Evolutionary conservation across 2,329 filamentous ascomycete species (phyloP).

Genomic region (Thielaviopsis ethacetica): DNA sequence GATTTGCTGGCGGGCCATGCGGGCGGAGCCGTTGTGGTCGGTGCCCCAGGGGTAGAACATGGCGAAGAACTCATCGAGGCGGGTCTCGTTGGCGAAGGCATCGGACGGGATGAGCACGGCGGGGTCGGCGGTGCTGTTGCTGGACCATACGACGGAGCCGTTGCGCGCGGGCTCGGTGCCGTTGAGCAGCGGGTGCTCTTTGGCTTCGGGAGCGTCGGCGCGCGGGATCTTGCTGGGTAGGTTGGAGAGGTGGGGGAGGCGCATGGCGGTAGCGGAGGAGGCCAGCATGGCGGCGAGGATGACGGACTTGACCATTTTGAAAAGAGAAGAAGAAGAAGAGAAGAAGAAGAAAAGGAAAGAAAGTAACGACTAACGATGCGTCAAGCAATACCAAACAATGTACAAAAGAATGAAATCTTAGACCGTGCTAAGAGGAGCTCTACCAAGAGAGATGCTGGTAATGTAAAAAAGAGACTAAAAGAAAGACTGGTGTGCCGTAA

Average conservation of each 20-base stretch:
- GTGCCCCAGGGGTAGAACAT: slow-evolving; percentile 39
- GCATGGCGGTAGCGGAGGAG: background rate
- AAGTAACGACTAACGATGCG: background rate
- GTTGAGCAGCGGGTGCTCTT: background rate
- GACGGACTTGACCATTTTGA: background rate
- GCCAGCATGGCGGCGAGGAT: background rate
- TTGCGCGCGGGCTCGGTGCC: background rate
- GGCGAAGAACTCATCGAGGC: slow-evolving; percentile 28
- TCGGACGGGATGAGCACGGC: slow-evolving; percentile 13
- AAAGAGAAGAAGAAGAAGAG: background rate
- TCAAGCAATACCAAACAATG: background rate
- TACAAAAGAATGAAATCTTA: background rate
- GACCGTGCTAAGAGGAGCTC: background rate
- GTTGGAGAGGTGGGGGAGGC: background rate
- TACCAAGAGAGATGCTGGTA: background rate
- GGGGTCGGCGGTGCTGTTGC: slow-evolving; percentile 15
- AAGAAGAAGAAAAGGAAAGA: background rate
- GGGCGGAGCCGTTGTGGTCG: slow-evolving; percentile 39
- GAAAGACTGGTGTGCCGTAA: background rate
- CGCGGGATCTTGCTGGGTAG: background rate
- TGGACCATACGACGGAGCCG: background rate
- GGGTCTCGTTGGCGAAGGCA: slow-evolving; percentile 2
- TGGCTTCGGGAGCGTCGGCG: background rate
- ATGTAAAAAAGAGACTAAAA: background rate
- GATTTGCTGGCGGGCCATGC: slow-evolving; percentile 33